Base-by-base conservation (phyloP, 768 basidiomycete species). In the Leccinum boreale region DNA sequence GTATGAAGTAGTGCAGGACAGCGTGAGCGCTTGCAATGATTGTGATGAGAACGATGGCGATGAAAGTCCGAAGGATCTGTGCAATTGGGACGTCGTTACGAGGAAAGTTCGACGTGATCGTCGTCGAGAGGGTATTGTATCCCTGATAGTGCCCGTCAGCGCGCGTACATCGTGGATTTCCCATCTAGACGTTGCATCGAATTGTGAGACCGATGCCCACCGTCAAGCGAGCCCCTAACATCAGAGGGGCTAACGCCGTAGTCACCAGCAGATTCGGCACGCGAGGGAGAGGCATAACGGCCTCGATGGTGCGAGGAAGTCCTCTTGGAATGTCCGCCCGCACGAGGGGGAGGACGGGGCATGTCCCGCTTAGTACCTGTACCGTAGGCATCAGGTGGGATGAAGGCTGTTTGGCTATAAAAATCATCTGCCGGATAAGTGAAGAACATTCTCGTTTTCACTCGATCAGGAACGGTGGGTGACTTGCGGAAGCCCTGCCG, bases 391-490 rank as follows among this genome's bases (percentile, higher is more conserved):
- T 42, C 21, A 10, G 48, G 4, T 2, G 17, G 5, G 1, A 36
- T 28, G 50, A 31, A 54, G 39, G 49, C 9, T 5, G 46, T 11
- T 7, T 19, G 19, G 24, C 35, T 48, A 19, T 62, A 23, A 5
- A 45, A 39, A 1, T 21, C 29, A 6, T 56, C 58, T 19, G 54
- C 50, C 2, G 61, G 56, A 0, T 52, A 7, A 12, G 57, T 39
- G 26, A 60, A 52, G 14, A 49, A 45, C 14, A 55, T 29, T 26
- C 68, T 53, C 4, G 53, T 60, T 5, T 44, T 59, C 21, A 55
- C 64, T 8, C 61, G 62, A 15, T 64, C 48, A 0, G 60, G 58
- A 17, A 23, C 2, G 8, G 3, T 58, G 1, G 58, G 71, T 7
- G 51, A 21, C 4, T 33, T 55, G n/a, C 31, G 50, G 26, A 55